Base-by-base conservation (phyloP, 345 rosid genomes). In the Atalantia buxifolia region DNA sequence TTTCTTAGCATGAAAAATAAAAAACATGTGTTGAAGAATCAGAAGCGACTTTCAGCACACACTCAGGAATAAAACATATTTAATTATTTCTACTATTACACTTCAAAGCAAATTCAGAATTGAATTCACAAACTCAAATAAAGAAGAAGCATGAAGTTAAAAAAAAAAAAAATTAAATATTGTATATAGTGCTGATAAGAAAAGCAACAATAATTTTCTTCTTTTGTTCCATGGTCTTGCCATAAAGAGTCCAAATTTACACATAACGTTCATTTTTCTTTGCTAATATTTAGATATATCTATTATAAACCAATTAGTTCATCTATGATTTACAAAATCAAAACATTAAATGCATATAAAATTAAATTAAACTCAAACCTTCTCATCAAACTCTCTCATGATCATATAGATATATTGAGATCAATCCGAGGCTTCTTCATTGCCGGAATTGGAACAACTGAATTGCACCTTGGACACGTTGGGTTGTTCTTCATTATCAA, bases 401-500 rank as follows among this genome's bases (percentile, higher is more conserved):
- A 45, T 45, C 50, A 92, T 72, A 91, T 90, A 5, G 90, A 91
- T 2, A 94, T 87, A 76, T 92, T 92, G 80, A 93, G 97, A 85
- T 93, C 97, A 79, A 93, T 86, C 28, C 86, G 78, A 63, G 94
- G 91, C 77, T 89, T 95, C 87, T 95, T 93, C 40, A 57, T 12
- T 16, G 75, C 63, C 3, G 90, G 87, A 85, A 93, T 9, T 18
- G 88, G 88, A 66, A 95, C 93, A 76, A 81, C 2, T 0, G 97
- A 78, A 36, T 81, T 84, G 84, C 98, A 95, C 40, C 98, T 84
- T 0, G 98, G 98, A 31, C 99, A 97, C 76, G 82, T 92, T 2
- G 98, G 99, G 36, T 90, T 85, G 66, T 79, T 84, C 42, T 82
- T 85, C 80, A 82, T 82, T 59, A 97, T 84, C 80, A 94, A 67